Base-by-base conservation (phyloP, 2,329 filamentous ascomycete species). In the Fusarium burgessii region DNA sequence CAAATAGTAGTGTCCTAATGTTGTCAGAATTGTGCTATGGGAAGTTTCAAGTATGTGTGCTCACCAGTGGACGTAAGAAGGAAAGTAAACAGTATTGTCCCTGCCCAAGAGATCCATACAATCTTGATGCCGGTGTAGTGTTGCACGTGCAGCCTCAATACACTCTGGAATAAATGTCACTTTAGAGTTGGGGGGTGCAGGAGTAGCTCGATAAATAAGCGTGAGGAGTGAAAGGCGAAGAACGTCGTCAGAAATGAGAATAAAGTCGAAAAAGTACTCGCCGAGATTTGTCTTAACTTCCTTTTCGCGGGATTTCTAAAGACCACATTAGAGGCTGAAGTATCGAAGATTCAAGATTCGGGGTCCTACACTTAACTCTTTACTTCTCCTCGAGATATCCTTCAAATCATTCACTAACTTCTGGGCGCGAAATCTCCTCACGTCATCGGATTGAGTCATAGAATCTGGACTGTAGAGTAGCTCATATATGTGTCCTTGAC, bases 401-500 rank as follows among this genome's bases (percentile, higher is more conserved):
- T 76, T 74, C 57, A 79, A 73, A 52, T 81, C 81, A 23, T 70
- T 72, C 8, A 76, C 76, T 11, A 81, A 73, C 33, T 65, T 67
- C 45, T 65, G 73, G 20, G 78, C 83, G 57, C 82, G 79, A 20
- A 76, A 76, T 12, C 75, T 72, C 11, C 83, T 78, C 14, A 78
- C 70, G 11, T 76, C 57, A 12, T 79, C 77, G 1, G 78, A 69
- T 62, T 83, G 79, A 3, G 77, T 74, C 18, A 83, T 77, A 0
- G 82, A 80, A 7, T 80, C 82, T 3, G 81, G 81, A 32, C 80
- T 82, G 71, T 90, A 90, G 4, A 90, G 77, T 6, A 84, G 79
- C 72, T 89, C 84, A 63, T 89, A 90, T 29, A 89, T 84, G 7
- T 85, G 82, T 5, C 87, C 86, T 57, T 89, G 86, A 12, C 88